Conservation (phyloP, 2,329 filamentous ascomycete species). For the Lecanicillium sp. region DNA sequence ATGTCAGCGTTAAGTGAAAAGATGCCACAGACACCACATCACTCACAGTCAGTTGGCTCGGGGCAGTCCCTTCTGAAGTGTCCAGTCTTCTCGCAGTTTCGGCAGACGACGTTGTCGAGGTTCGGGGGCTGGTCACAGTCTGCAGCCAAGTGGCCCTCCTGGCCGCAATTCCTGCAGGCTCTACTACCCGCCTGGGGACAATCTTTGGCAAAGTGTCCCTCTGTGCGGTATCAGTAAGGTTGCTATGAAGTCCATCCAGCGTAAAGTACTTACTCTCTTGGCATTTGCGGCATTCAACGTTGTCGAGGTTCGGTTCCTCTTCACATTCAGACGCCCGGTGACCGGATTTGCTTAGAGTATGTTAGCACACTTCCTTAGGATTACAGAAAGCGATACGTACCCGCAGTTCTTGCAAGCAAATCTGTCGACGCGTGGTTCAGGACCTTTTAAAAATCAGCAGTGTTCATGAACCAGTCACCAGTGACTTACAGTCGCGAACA, state of each 20-base stretch:
- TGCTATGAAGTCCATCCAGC: too few relatives aligned
- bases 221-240: conserved; percentile 21
- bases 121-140: conserved; percentile 42
- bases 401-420: conserved; percentile 64
- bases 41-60: conserved; percentile 38
- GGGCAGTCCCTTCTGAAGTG: conserved; percentile 58
- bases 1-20: conserved; percentile 12
- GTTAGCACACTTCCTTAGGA: conserved; percentile 7
- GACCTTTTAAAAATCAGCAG: conserved; percentile 32
- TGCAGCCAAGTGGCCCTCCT: conserved; percentile 49
- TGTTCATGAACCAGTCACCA: not conserved
- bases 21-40: not conserved
- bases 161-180: conserved; percentile 55
- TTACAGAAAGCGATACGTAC: conserved; percentile 19
- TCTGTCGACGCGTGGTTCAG: conserved; percentile 52
- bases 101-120: conserved; percentile 45
- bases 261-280: conserved; percentile 44
- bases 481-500: conserved; percentile 57
- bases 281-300: conserved; percentile 60
- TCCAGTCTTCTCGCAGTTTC: conserved; percentile 51
- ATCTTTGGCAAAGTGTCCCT: conserved; percentile 55
- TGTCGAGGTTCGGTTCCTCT: conserved; percentile 53
- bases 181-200: conserved; percentile 54
- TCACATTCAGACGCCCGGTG: conserved; percentile 44
- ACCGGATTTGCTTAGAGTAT: conserved; percentile 33